Base-by-base conservation (phyloP, 352 stramenopile genomes). In the Phytophthora sansomeana region DNA sequence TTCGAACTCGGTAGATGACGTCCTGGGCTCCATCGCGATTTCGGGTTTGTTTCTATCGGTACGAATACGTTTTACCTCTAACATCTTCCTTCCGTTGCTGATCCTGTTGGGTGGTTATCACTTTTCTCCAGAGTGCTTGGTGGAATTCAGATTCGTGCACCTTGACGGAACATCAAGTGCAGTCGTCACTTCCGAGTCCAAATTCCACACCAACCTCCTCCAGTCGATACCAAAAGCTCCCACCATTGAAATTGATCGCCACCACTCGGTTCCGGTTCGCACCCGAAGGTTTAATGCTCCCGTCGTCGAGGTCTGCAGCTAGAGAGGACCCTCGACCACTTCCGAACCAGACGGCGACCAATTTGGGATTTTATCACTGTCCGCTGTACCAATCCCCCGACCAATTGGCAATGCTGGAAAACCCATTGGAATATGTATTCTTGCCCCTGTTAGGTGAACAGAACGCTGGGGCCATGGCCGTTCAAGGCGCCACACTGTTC, bases 1-100 rank as follows among this genome's bases (percentile, higher is more conserved):
- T 28, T 11, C 24, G 8, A 36, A 7, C 10, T 13, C 54, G 14
- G 13, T 38, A 8, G 17, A 63, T 28, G 67, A 73, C 8, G 48
- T 67, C 3, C 49, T 80, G 6, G 66, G 70, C 1, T 75, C 72
- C 2, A 69, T 89, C 17, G 51, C 68, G 8, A 24, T 89, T 0
- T 77, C 74, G 0, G 80, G 74, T 5, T 50, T 85, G 9, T 66
- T 73, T n/a, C 53, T 89, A 35, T 80, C 76, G 67, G 80, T 89
- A 63, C 58, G 75, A 17, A 32, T 26, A 10, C 9, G 9, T 47
- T 28, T 9, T 36, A 24, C 19, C 14, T 13, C 6, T 44, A 14
- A 24, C 17, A 6, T 38, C 16, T 36, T 33, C 54, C 21, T 24
- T 11, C 41, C 41, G 32, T 47, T 54, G 30, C 13, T 63, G 17